Evolutionary conservation across 805 yeast genomes (phyloP).

Genomic region (Cyberlindnera mycetangii): DNA sequence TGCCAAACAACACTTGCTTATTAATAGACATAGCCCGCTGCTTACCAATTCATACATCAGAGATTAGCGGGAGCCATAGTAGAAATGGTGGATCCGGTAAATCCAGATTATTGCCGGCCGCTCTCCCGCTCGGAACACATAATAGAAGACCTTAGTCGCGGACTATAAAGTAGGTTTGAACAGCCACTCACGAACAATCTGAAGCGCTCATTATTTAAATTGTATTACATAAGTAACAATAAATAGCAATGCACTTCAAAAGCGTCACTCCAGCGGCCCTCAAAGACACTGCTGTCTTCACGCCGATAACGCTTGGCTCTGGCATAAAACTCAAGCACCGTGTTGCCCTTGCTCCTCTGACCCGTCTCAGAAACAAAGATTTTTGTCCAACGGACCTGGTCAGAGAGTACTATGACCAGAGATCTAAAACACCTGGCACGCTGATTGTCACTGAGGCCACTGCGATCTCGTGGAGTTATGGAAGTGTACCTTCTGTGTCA

Average conservation of each 20-base stretch:
- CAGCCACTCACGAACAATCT: too few species aligned
- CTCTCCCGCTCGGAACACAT: too few species aligned
- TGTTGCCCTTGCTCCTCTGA: constrained; percentile 48
- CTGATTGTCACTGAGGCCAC: constrained; percentile 61
- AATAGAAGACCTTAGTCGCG: too few species aligned
- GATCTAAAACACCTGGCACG: constrained; percentile 57
- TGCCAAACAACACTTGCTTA: too few species aligned
- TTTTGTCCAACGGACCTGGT: constrained; percentile 40
- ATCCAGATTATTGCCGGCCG: too few species aligned
- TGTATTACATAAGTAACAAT: too few species aligned
- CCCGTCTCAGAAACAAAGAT: constrained; percentile 37
- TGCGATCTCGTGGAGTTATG: constrained; percentile 41
- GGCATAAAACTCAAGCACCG: constrained; percentile 36
- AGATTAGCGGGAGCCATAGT: too few species aligned
- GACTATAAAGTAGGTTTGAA: too few species aligned
- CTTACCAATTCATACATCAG: too few species aligned
- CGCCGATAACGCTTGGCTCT: constrained; percentile 40
- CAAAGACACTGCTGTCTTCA: constrained; percentile 32
- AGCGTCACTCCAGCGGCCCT: constrained; percentile 13
- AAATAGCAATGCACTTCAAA: constrained; percentile 7
- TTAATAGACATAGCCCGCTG: too few species aligned
- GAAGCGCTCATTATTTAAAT: too few species aligned
- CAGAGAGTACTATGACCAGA: constrained; percentile 51
- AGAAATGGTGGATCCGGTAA: too few species aligned
- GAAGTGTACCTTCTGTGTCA: constrained; percentile 35